Base-by-base conservation (phyloP, 306 rosid species). In the Benincasa hispida region DNA sequence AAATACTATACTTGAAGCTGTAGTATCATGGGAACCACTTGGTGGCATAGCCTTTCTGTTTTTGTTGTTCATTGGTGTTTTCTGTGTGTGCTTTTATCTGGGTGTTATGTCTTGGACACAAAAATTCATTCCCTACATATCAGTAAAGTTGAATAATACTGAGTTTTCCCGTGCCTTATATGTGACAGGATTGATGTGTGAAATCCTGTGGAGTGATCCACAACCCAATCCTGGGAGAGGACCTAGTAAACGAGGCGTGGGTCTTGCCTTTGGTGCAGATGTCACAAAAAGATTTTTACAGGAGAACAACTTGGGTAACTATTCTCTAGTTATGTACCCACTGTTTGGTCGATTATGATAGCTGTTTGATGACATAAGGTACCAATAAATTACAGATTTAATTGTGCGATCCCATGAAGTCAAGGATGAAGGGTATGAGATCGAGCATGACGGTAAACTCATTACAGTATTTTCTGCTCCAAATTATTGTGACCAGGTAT, bases 391-490 rank as follows among this genome's bases (percentile, higher is more conserved):
- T 47, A 69, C 93, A 95, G 99, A 95, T 79, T 85, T 95, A 85
- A 89, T 95, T 42, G 99, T 95, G 80, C 90, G 99, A 76, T 95
- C 99, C 74, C 99, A 95, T n/a, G 99, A 95, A 87, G 99, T 95
- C 67, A 95, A 95, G 88, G 99, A 95, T 58, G 98, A 95, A 83
- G 99, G 99, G 67, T 92, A 92, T 74, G 99, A 95, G 87, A 86
- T 95, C 65, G 99, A 92, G 83, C 99, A 95, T 70, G 96, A 92
- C 70, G 96, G 99, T 50, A 95, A 92, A 90, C 97, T 95, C 80
- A 92, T 95, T 72, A 95, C 99, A 59, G 99, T 95, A 24, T 95
- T 95, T 85, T 95, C 99, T 81, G 99, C 99, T 76, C 99, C 99
- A 79, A 95, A 95, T 81, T 95, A 95, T 88, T 95, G 99, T 83